Evolutionary conservation across 768 basidiomycete genomes (phyloP).

Genomic region (Lactarius vividus): DNA sequence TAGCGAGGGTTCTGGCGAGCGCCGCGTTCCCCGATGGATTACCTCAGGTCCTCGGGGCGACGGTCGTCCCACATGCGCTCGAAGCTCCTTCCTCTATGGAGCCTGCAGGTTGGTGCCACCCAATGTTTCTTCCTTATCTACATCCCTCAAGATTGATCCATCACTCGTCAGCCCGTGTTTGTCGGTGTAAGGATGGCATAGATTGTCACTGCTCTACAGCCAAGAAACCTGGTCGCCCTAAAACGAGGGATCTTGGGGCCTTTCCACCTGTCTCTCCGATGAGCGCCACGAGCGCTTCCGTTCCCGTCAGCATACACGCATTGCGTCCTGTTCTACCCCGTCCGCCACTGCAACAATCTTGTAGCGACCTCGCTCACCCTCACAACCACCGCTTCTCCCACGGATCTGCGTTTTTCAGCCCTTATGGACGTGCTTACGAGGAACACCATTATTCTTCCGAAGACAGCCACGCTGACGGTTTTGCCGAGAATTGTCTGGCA

Average conservation of each 20-base stretch:
- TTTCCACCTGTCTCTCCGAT: slow-evolving; percentile 22
- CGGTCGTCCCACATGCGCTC: slow-evolving; percentile 45
- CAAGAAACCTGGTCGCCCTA: slow-evolving; percentile 14
- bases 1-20: slow-evolving; percentile 57
- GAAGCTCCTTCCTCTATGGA: slow-evolving; percentile 62
- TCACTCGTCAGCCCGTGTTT: slow-evolving; percentile 28
- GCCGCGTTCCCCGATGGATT: slow-evolving; percentile 83
- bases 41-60: slow-evolving; percentile 65
- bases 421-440: slow-evolving; percentile 62
- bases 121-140: background rate
- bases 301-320: slow-evolving; percentile 26
- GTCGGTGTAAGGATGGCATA: slow-evolving; percentile 36
- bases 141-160: background rate
- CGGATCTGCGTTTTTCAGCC: slow-evolving; percentile 55
- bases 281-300: slow-evolving; percentile 20
- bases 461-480: slow-evolving; percentile 9
- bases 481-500: slow-evolving; percentile 13
- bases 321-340: slow-evolving; percentile 71
- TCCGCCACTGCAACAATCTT: slow-evolving; percentile 37
- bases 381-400: slow-evolving; percentile 38
- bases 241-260: slow-evolving; percentile 5
- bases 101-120: slow-evolving; percentile 39
- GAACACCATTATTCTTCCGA: slow-evolving; percentile 46
- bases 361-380: slow-evolving; percentile 40
- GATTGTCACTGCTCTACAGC: slow-evolving; percentile 21